phyloP scores from a whole-genome alignment of 352 stramenopile species.

The Thalassiosira oceanica region DNA sequence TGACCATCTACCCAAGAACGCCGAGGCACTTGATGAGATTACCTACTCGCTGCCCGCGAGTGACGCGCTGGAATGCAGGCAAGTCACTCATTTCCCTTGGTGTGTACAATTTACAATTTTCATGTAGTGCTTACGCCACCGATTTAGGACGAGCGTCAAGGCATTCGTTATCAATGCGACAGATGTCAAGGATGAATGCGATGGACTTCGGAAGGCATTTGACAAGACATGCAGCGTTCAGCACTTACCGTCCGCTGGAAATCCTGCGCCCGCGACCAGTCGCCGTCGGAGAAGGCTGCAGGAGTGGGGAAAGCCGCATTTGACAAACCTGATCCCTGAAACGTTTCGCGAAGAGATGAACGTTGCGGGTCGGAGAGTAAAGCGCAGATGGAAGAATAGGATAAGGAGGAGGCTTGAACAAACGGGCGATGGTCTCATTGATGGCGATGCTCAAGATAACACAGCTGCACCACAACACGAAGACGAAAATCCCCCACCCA shows the following conservation, averaged over 20 bases:
- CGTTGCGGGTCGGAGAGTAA: slow-evolving; percentile 2
- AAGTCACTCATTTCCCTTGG: no score
- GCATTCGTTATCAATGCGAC: slow-evolving; percentile 80
- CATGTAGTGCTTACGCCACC: no score
- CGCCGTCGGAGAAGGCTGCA: slow-evolving; percentile 13
- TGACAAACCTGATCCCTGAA: slow-evolving; percentile 29
- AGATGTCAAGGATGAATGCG: slow-evolving; percentile 77
- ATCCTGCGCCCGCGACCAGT: background rate
- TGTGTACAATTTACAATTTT: no score
- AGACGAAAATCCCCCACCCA: slow-evolving; percentile 9
- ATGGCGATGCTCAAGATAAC: background rate
- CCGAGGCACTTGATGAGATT: slow-evolving; percentile 20
- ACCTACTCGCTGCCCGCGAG: slow-evolving; percentile 34
- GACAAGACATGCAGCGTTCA: slow-evolving; percentile 66
- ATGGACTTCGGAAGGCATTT: slow-evolving; percentile 73
- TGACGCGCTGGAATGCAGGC: slow-evolving; percentile 74
- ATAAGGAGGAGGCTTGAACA: background rate
- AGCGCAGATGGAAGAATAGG: no score
- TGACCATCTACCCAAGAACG: slow-evolving; percentile 17
- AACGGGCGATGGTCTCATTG: background rate
- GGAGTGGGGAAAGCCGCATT: slow-evolving; percentile 13
- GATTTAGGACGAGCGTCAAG: slow-evolving; percentile 56
- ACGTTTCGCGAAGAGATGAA: slow-evolving; percentile 13
- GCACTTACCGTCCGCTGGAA: background rate
- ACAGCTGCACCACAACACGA: slow-evolving; percentile 5